Evolutionary conservation across 2,329 filamentous ascomycete species (phyloP), one percentile per base, ranked within the genome.

Genomic region (Falciphora oryzae): DNA sequence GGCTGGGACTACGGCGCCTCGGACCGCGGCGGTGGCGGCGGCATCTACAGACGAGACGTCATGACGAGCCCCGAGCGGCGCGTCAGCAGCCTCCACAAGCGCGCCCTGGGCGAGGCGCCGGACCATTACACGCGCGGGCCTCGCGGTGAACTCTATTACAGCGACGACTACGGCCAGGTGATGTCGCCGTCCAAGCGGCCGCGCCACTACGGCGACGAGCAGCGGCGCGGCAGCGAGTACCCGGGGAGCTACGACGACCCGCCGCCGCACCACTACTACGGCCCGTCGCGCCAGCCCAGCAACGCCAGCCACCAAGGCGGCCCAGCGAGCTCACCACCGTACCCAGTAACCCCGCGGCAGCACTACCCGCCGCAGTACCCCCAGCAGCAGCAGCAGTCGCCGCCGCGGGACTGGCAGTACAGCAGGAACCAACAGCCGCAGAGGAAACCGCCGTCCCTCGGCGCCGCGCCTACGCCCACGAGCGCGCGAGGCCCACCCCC

Each of bases 141-240:
- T 8, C 14, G 57, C 62, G 35, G 62, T 22, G 27, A 57, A 25
- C n/a, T 31, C 74, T 73, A 68, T 71, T 79, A 75, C 75, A 79
- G 72, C 70, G 73, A 73, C 8, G 75, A 76, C 59, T 73, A 75
- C 53, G 75, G 75, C 63, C 69, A 71, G 29, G 66, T 70, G 60
- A 78, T 67, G 73, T 79, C 71, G 69, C 75, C 72, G 31, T 73
- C 69, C 31, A 76, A 75, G 25, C 74, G 78, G 71, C 73, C 71
- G 68, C 73, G 72, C 63, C 71, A 73, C 35, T 72, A 71, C 64
- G 71, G 72, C 66, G 44, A 53, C 44, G 18, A 16, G 38, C 38
- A 35, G 35, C 35, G 2, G 5, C 35, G 14, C 32, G 32, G 32
- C 32, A 35, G 73, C 68, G 66, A 73, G 50, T 22, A 44, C 38